These are phyloP conservation scores for Actinomortierella wolfii DNA, from an alignment of 371 early-diverging fungal genomes.

Conservation along the genomic window DNA sequence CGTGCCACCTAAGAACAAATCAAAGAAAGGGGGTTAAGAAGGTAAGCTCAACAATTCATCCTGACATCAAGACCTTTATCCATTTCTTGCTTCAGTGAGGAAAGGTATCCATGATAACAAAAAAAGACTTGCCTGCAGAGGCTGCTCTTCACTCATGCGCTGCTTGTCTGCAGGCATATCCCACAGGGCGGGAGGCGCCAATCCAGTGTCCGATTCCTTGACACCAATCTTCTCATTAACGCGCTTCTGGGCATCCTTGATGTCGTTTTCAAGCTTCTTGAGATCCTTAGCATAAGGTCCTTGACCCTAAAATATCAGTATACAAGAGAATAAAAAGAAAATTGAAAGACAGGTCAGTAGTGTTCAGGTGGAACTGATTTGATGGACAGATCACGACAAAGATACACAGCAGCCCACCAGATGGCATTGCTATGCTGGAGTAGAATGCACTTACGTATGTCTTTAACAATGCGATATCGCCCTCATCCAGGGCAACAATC, in stretches of 20 bases:
- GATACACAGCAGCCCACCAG: too few species aligned
- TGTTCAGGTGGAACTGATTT: too few species aligned
- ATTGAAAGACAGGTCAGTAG: too few species aligned
- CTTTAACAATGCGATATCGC: constrained; percentile 94
- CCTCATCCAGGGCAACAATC: constrained; percentile 95
- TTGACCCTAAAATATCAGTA: constrained; percentile 75
- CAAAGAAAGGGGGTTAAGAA: not conserved
- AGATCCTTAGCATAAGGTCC: constrained; percentile 96
- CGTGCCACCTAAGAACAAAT: constrained; percentile 78
- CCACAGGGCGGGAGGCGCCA: constrained; percentile 99
- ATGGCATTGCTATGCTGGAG: too few species aligned
- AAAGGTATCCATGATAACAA: too few species aligned
- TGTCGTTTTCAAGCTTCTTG: constrained; percentile 88
- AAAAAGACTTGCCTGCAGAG: constrained; percentile 80
- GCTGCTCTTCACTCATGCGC: constrained; percentile 95
- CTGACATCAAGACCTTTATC: not conserved
- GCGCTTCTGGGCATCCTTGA: constrained; percentile 94
- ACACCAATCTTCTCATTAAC: constrained; percentile 99
- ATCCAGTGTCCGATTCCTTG: constrained; percentile 99
- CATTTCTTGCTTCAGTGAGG: too few species aligned
- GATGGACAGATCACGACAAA: too few species aligned
- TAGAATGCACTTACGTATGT: constrained; percentile 79
- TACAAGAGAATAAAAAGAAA: not conserved
- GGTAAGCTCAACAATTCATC: not conserved
- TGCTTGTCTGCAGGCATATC: constrained; percentile 99